Percentiles rank a stretch among this genome's conserved stretches.
Conservation (phyloP, 768 basidiomycete genomes). For the Galerina marginata region DNA sequence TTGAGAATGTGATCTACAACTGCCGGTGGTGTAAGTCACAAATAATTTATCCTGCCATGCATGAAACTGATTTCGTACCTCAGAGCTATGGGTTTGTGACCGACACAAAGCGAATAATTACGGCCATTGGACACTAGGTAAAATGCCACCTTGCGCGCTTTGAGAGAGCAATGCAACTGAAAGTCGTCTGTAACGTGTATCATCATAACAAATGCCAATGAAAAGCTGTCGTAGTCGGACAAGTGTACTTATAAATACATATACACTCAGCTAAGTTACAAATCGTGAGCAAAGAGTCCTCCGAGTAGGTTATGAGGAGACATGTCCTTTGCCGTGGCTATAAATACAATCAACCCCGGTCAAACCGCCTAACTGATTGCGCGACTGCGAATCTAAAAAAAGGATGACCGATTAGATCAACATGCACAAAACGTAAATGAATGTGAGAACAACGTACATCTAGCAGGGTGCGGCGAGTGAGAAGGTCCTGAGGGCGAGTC, state of each 20-base stretch:
- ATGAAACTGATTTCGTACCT: slow-evolving; percentile 16
- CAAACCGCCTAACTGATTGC: slow-evolving; percentile 6
- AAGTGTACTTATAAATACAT: slow-evolving; percentile 13
- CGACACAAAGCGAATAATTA: slow-evolving; percentile 36
- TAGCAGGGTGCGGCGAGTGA: slow-evolving; percentile 41
- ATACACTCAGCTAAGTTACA: slow-evolving; percentile 6
- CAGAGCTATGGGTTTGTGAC: slow-evolving; percentile 60
- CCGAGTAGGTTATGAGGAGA: not conserved
- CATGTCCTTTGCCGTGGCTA: slow-evolving; percentile 12
- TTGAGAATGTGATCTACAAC: slow-evolving; percentile 65
- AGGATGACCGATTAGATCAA: not conserved
- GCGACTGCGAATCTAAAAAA: slow-evolving; percentile 21
- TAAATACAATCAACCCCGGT: slow-evolving; percentile 19
- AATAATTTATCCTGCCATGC: not conserved
- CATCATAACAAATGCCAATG: slow-evolving; percentile 1
- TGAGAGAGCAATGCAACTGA: not conserved
- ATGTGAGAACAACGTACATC: slow-evolving; percentile 36
- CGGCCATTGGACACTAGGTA: slow-evolving; percentile 25
- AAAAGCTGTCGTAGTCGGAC: not conserved
- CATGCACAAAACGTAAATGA: not conserved
- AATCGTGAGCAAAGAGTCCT: slow-evolving; percentile 9
- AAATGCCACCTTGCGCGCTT: not conserved
- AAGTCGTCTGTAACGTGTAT: slow-evolving; percentile 15
- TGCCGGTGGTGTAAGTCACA: slow-evolving; percentile 51
- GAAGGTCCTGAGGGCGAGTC: slow-evolving; percentile 27